Evolutionary conservation across 2,329 filamentous ascomycete species (phyloP).

Genomic region (Aspergillus piperis): DNA sequence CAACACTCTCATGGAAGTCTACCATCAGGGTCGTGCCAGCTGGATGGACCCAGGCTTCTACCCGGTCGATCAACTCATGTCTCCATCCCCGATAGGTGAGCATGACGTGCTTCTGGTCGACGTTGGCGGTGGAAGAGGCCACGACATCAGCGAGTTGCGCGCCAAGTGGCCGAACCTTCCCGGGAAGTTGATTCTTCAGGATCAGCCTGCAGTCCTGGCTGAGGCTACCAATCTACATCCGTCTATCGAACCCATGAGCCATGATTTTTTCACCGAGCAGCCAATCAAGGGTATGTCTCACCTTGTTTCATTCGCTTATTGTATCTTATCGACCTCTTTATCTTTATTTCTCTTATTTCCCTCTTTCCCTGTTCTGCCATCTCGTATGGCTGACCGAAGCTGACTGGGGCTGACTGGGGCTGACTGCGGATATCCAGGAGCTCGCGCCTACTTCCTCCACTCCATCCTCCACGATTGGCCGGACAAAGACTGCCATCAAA

Average conservation of each 20-base stretch:
- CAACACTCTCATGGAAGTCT: constrained; percentile 25
- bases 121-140: constrained; percentile 45
- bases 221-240: constrained; percentile 13
- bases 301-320: too few relatives aligned
- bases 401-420: too few relatives aligned
- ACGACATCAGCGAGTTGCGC: constrained; percentile 28
- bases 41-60: constrained; percentile 33
- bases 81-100: not conserved
- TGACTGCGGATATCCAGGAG: constrained; percentile 23
- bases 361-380: too few relatives aligned
- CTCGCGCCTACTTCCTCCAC: constrained; percentile 27
- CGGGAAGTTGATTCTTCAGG: constrained; percentile 52
- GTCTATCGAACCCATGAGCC: constrained; percentile 35
- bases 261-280: constrained; percentile 52
- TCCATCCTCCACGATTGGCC: constrained; percentile 31
- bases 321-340: too few relatives aligned
- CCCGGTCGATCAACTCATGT: constrained; percentile 18
- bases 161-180: constrained; percentile 18
- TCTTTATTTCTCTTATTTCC: too few relatives aligned
- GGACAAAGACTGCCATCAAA: constrained; percentile 31
- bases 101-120: constrained; percentile 41
- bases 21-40: constrained; percentile 21
- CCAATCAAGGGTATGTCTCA: constrained; percentile 43
- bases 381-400: too few relatives aligned
- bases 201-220: constrained; percentile 44